Percentiles rank a stretch among this genome's conserved stretches.
Conservation (phyloP, 2,329 filamentous ascomycete species). For the Colletotrichum limetticola region DNA sequence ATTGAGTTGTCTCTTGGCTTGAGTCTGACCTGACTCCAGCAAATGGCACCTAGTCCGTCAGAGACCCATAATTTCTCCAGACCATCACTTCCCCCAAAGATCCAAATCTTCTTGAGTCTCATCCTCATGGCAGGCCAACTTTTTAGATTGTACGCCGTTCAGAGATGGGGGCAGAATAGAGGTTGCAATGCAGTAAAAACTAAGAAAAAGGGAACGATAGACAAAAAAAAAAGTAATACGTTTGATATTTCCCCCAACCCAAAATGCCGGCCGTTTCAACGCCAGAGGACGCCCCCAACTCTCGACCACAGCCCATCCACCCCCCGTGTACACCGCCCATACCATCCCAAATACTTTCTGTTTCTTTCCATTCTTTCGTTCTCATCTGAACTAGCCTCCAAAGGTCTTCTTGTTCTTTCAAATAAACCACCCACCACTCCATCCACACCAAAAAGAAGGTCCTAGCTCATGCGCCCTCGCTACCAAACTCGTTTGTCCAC, state of each 20-base stretch:
- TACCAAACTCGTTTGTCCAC: constrained; percentile 97
- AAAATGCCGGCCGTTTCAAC: constrained; percentile 30
- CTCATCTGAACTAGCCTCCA: too few species aligned
- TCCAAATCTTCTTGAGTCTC: too few species aligned
- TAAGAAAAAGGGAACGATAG: not conserved
- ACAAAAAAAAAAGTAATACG: not conserved
- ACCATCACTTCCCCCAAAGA: too few species aligned
- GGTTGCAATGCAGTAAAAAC: constrained; percentile 20
- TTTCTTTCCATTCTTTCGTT: constrained; percentile 10
- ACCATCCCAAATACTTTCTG: not conserved
- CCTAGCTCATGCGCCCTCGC: constrained; percentile 79
- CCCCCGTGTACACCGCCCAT: not conserved
- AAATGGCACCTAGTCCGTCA: too few species aligned
- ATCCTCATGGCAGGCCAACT: not conserved
- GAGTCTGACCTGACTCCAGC: too few species aligned
- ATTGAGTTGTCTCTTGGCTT: too few species aligned
- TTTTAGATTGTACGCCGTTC: constrained; percentile 24
- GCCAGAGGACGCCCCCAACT: constrained; percentile 32
- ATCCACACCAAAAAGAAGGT: too few species aligned
- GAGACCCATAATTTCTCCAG: too few species aligned
- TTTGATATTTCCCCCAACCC: constrained; percentile 23
- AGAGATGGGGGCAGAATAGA: not conserved
- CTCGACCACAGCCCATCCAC: not conserved
- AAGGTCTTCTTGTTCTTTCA: too few species aligned
- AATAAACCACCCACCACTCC: too few species aligned